Evolutionary conservation across 331 rosid genomes (phyloP).

Genomic region (Quercus phellos): DNA sequence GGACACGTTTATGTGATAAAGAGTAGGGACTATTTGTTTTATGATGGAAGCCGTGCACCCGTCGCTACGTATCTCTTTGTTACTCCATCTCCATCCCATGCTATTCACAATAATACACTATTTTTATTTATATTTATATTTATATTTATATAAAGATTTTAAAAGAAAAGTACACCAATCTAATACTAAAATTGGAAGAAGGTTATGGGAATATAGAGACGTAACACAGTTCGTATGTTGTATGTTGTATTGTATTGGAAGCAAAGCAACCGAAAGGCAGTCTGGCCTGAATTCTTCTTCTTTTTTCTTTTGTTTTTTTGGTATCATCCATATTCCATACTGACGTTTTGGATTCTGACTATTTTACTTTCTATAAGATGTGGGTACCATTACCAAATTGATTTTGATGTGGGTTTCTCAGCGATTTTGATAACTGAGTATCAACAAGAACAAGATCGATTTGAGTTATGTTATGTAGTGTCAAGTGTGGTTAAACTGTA

Average conservation of each 20-base stretch:
- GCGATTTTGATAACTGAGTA: conserved; percentile 13
- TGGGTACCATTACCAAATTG: too few species aligned
- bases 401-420: conserved; percentile 3
- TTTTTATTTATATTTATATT: too few species aligned
- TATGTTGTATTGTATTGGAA: conserved; percentile 43
- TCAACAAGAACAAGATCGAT: not conserved
- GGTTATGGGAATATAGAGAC: conserved; percentile 12
- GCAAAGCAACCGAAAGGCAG: conserved; percentile 56
- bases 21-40: not conserved
- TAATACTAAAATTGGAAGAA: too few species aligned
- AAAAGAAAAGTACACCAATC: too few species aligned
- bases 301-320: not conserved
- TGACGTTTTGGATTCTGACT: too few species aligned
- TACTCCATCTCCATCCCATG: conserved; percentile 22
- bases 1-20: not conserved
- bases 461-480: too few species aligned
- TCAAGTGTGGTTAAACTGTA: not conserved
- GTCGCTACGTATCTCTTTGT: conserved; percentile 42
- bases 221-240: conserved; percentile 8
- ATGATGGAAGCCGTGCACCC: conserved; percentile 44
- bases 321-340: too few species aligned
- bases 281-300: not conserved
- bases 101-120: not conserved
- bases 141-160: too few species aligned
- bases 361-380: too few species aligned